Conservation (phyloP, 2,329 filamentous ascomycete genomes). For the Ophiocordyceps australis region DNA sequence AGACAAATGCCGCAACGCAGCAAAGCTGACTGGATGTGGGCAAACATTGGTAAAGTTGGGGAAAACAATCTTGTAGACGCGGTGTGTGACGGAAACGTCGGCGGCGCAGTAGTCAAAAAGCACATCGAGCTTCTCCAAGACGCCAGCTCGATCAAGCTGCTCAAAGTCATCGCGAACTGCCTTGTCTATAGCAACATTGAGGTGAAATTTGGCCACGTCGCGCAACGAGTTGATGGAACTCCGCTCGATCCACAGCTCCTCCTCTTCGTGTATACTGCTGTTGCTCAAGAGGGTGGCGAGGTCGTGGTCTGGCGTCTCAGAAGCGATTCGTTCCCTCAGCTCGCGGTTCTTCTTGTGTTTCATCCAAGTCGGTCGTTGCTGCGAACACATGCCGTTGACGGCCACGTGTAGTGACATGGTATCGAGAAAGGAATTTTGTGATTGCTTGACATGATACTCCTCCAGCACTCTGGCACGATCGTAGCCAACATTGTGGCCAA, state of each 20-base stretch:
- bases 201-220: slow-evolving; percentile 93
- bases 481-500: slow-evolving; percentile 93
- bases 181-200: slow-evolving; percentile 84
- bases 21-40: slow-evolving; percentile 94
- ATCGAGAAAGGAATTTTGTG: slow-evolving; percentile 75
- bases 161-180: slow-evolving; percentile 72
- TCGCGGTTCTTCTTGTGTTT: slow-evolving; percentile 86
- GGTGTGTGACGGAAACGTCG: slow-evolving; percentile 83
- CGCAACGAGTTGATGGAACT: slow-evolving; percentile 90
- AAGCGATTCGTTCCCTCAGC: slow-evolving; percentile 59
- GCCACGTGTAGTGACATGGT: slow-evolving; percentile 98
- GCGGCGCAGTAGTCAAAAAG: slow-evolving; percentile 88
- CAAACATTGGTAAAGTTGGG: slow-evolving; percentile 78
- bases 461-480: slow-evolving; percentile 77
- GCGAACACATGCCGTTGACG: slow-evolving; percentile 97
- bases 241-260: slow-evolving; percentile 86
- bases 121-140: slow-evolving; percentile 57
- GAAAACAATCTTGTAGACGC: slow-evolving; percentile 87
- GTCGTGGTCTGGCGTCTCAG: slow-evolving; percentile 51
- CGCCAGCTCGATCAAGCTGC: slow-evolving; percentile 53
- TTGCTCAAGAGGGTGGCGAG: slow-evolving; percentile 53
- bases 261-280: slow-evolving; percentile 62
- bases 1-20: slow-evolving; percentile 79
- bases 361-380: slow-evolving; percentile 93
- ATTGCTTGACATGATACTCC: slow-evolving; percentile 73